Evolutionary conservation across 1,284 basidiomycete genomes (phyloP), one percentile per base, ranked within the genome.

Genomic region (Phlebopus sp.): DNA sequence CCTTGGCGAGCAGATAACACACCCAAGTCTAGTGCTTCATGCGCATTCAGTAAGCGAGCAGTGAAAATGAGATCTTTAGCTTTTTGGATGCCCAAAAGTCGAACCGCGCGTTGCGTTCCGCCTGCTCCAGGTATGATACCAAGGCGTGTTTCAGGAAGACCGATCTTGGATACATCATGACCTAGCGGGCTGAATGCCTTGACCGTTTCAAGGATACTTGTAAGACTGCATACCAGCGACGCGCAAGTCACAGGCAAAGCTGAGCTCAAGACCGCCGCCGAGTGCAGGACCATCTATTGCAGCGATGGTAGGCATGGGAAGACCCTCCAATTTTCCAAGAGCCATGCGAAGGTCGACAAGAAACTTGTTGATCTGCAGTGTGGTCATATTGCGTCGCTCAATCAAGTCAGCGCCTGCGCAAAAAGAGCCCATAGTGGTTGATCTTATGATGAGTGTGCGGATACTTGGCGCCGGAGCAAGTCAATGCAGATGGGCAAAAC

Each of bases 81-180:
- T 64, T 82, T 87, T 35, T 91, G 77, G 17, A 84, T 67, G 1
- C 95, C 94, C 9, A 97, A 69, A 17, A 97, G 69, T 37, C 91
- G 81, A 2, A 91, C 84, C 15, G 90, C 78, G 30, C 95, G 79
- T 60, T 95, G 92, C 1, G 94, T 97, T 1, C 93, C 93, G 2
- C 93, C 92, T n/a, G 92, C 93, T 41, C 94, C 94, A 11, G 94
- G 94, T 48, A 97, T 97, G 55, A 97, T 97, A 5, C 92, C 94
- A 17, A 96, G 76, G 46, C 84, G 77, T 2, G 81, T 81, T 66
- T 90, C 87, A 1, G 88, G 85, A n/a, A 90, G 66, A 1, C 86
- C 84, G 25, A 90, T 79, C 68, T 82, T 83, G 19, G 78, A 78
- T 30, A 82, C 88, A 25, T 70, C 69, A 53, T 82, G 81, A 35